A percentile compares a stretch with the other conserved stretches of the same genome.
Conservation (phyloP, 1,284 basidiomycete species). For the Trichosporon faecale region DNA sequence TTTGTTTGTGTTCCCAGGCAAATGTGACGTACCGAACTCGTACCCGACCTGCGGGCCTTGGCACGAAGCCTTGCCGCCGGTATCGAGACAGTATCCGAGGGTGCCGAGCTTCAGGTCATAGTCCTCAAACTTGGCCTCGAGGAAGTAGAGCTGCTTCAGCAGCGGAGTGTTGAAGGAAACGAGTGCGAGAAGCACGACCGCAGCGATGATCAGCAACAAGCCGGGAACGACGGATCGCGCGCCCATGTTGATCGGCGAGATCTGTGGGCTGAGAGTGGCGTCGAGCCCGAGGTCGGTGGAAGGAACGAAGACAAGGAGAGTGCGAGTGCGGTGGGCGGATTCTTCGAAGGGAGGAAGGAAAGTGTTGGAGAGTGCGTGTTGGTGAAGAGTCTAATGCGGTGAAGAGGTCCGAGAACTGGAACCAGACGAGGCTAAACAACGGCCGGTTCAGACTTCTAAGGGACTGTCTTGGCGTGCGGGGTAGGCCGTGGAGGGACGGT, state of each 20-base stretch:
- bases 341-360: not conserved
- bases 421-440: not conserved
- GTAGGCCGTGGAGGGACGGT: not conserved
- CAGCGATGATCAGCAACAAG: slow-evolving; percentile 69
- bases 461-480: not conserved
- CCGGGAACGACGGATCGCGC: slow-evolving; percentile 78
- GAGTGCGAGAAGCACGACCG: slow-evolving; percentile 69
- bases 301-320: not conserved
- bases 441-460: not conserved
- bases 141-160: slow-evolving; percentile 78
- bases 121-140: slow-evolving; percentile 65
- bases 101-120: slow-evolving; percentile 76
- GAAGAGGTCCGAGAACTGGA: not conserved
- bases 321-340: not conserved
- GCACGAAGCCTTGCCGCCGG: slow-evolving; percentile 59
- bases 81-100: slow-evolving; percentile 71
- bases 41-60: slow-evolving; percentile 76
- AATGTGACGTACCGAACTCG: slow-evolving; percentile 61
- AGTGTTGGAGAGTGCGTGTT: not conserved
- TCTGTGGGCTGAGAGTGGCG: slow-evolving; percentile 1
- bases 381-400: not conserved
- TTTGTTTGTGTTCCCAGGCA: not conserved
- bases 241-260: slow-evolving; percentile 34
- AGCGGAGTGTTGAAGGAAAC: slow-evolving; percentile 83
- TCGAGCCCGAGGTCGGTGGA: not conserved